phyloP scores from a whole-genome alignment of 75 land plant genomes.

The Cunninghamia lanceolata region DNA sequence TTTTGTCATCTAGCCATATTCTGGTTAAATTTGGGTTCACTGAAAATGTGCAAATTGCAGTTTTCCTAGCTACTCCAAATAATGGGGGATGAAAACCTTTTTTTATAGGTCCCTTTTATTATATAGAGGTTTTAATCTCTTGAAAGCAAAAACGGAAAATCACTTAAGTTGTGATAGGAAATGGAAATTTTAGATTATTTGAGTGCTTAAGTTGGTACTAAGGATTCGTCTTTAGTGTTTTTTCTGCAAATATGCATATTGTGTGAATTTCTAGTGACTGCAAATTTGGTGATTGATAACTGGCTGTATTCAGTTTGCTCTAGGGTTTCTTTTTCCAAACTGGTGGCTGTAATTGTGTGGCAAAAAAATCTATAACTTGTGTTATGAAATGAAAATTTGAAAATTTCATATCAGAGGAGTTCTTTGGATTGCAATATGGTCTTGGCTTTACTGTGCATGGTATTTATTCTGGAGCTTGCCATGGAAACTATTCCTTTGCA shows the following conservation, averaged over 20 bases:
- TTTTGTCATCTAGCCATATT: too few relatives aligned
- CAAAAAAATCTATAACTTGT: too few relatives aligned
- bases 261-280: too few relatives aligned
- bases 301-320: too few relatives aligned
- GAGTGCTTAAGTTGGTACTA: background rate
- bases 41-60: background rate
- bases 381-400: too few relatives aligned
- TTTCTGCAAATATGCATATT: too few relatives aligned
- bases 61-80: too few relatives aligned
- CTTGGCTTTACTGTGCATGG: background rate
- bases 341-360: too few relatives aligned
- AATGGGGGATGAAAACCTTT: background rate
- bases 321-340: too few relatives aligned
- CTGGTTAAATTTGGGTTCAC: background rate
- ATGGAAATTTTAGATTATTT: background rate
- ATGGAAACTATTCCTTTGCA: background rate
- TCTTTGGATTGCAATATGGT: background rate
- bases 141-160: background rate
- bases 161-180: background rate
- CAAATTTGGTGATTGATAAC: too few relatives aligned
- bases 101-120: background rate
- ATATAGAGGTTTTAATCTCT: background rate
- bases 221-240: too few relatives aligned
- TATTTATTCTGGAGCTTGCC: background rate
- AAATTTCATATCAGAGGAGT: too few relatives aligned